Evolutionary conservation across 345 rosid genomes (phyloP), one percentile per base, ranked within the genome.

Genomic region (Salix arbutifolia): DNA sequence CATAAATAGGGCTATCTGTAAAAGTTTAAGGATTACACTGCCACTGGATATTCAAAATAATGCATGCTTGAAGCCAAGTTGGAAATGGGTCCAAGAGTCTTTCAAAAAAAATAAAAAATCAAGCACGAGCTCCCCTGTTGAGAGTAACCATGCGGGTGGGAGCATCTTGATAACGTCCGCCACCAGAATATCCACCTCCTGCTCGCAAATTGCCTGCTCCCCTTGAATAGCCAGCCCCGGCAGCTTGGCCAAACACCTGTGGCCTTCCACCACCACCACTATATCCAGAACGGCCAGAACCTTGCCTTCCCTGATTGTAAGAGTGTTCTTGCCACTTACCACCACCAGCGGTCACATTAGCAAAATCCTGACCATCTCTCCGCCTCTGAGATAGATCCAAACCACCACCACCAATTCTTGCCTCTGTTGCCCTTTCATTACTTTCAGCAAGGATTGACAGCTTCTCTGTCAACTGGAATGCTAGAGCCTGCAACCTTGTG

Each of bases 391-490:
- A 82, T 65, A 92, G 84, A 80, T 94, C 98, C 76, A 92, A 78
- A 60, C 91, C 87, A 0, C 90, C 90, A 23, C 96, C 89, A 10
- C 94, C 96, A 4, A 84, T 77, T 81, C 88, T 88, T 16, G 89
- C 86, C 78, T 94, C 97, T n/a, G 78, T 77, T 33, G 97, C 97
- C 80, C 95, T 89, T 77, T 92, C 97, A 69, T 90, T 94, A 64
- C 88, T 90, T 65, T 92, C 98, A 4, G 92, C 90, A 65, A 92
- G 89, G 46, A 90, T 30, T 5, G 89, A 71, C 40, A 94, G 85
- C 83, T 89, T 92, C 76, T 92, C 98, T 17, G 92, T 89, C 75
- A 92, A 78, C 77, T 89, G 94, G 89, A 94, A 94, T 7, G 97
- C 93, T 76, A 94, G 79, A 38, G 88, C 80, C 82, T 94, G 98